A percentile compares a stretch with the other conserved stretches of the same genome.
phyloP scores from a whole-genome alignment of 345 rosid genomes.

The Microthlaspi erraticum region DNA sequence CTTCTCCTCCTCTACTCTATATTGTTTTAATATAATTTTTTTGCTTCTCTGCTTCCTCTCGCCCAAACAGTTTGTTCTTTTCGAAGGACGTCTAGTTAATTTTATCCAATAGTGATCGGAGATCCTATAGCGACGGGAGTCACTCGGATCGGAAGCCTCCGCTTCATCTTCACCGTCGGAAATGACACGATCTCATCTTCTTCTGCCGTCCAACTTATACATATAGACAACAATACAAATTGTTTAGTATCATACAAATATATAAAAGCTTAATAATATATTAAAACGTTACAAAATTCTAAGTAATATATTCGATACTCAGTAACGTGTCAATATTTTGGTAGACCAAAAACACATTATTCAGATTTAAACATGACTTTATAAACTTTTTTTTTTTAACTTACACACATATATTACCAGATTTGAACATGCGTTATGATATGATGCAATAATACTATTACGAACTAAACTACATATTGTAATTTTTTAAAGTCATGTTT shows the following conservation, averaged over 20 bases:
- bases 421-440: neutral
- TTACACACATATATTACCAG: neutral
- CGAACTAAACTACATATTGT: neutral
- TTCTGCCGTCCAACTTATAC: conserved; percentile 72
- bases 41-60: conserved; percentile 19
- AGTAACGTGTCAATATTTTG: neutral
- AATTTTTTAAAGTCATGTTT: neutral
- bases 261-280: neutral
- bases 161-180: conserved; percentile 74
- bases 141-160: conserved; percentile 65
- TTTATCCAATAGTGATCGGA: neutral
- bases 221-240: conserved; percentile 28
- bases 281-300: neutral
- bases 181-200: conserved; percentile 65
- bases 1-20: conserved; percentile 20
- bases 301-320: too few species aligned
- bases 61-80: conserved; percentile 5
- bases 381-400: too few species aligned
- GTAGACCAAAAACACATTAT: neutral
- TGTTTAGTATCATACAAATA: neutral
- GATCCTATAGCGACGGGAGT: conserved; percentile 32
- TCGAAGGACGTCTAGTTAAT: neutral
- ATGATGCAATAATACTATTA: neutral
- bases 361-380: too few species aligned
- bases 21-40: neutral